phyloP scores from a whole-genome alignment of 768 basidiomycete species.

The Paxillus involutus region DNA sequence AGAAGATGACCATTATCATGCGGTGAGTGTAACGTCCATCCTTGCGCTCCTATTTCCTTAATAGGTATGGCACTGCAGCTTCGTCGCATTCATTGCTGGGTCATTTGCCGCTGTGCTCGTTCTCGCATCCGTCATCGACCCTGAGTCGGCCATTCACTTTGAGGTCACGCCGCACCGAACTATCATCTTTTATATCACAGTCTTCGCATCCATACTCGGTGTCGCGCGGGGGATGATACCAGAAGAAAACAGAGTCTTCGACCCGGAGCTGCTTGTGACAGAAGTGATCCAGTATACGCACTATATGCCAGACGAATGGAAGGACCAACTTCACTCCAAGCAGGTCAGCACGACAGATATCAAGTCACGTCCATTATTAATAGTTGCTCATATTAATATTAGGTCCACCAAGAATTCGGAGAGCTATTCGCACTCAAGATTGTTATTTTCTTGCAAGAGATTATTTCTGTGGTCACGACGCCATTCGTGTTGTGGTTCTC shows the following conservation, averaged over 20 bases:
- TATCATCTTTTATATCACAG: constrained; percentile 86
- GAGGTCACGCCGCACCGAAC: constrained; percentile 94
- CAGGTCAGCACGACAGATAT: constrained; percentile 44
- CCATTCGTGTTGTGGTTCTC: constrained; percentile 95
- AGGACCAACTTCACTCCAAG: constrained; percentile 83
- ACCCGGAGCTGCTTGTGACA: constrained; percentile 89
- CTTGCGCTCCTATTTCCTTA: not conserved
- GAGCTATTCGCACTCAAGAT: constrained; percentile 94
- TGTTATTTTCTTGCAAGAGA: constrained; percentile 81
- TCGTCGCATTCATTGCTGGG: constrained; percentile 93
- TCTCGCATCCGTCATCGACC: constrained; percentile 88
- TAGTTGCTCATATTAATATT: not conserved
- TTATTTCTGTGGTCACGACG: constrained; percentile 88
- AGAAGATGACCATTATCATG: constrained; percentile 85
- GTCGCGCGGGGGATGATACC: constrained; percentile 95
- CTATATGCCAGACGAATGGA: constrained; percentile 95
- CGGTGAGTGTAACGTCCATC: constrained; percentile 53
- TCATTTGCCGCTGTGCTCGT: constrained; percentile 96
- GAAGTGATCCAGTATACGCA: constrained; percentile 94
- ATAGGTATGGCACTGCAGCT: constrained; percentile 45
- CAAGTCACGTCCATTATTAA: not conserved
- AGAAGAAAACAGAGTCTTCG: constrained; percentile 90
- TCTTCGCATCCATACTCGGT: constrained; percentile 88
- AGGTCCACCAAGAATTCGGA: constrained; percentile 92
- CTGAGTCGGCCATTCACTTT: constrained; percentile 90